Conservation (phyloP, 2,329 filamentous ascomycete species). For the Botrytis fabae region DNA sequence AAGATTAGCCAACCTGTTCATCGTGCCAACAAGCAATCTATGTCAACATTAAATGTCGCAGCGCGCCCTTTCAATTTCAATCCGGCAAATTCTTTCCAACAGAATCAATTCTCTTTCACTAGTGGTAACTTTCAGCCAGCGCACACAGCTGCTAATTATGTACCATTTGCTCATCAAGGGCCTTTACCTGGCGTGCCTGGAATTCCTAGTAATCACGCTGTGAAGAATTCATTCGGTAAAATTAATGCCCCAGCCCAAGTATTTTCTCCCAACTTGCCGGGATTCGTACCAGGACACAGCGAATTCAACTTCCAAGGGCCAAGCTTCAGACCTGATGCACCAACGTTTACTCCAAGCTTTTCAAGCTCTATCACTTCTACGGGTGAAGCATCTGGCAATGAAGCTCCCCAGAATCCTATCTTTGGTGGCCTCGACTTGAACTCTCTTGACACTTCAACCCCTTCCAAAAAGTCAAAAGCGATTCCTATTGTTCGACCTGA, state of each 20-base stretch:
- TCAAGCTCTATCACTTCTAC: constrained; percentile 49
- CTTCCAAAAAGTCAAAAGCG: constrained; percentile 74
- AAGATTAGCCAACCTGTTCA: constrained; percentile 54
- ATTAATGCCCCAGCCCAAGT: constrained; percentile 68
- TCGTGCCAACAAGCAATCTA: constrained; percentile 62
- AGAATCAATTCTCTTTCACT: constrained; percentile 53
- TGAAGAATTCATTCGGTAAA: constrained; percentile 44
- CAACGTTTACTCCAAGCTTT: constrained; percentile 67
- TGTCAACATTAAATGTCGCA: constrained; percentile 82
- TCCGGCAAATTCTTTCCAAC: constrained; percentile 48
- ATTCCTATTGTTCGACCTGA: constrained; percentile 75
- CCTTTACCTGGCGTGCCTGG: constrained; percentile 43
- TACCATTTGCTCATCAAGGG: constrained; percentile 30
- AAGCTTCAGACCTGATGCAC: constrained; percentile 74
- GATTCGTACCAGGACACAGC: constrained; percentile 67
- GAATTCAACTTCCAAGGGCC: constrained; percentile 70
- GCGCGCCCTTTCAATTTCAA: constrained; percentile 88
- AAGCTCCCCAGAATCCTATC: constrained; percentile 52
- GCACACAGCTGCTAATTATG: constrained; percentile 26
- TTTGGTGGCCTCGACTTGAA: constrained; percentile 69
- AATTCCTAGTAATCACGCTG: constrained; percentile 36
- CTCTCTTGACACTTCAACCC: constrained; percentile 61
- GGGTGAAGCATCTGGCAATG: constrained; percentile 49
- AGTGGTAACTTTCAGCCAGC: constrained; percentile 50
- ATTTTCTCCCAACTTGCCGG: constrained; percentile 29